Evolutionary conservation across 352 stramenopile genomes (phyloP).

Genomic region (Aphanomyces stellatus): DNA sequence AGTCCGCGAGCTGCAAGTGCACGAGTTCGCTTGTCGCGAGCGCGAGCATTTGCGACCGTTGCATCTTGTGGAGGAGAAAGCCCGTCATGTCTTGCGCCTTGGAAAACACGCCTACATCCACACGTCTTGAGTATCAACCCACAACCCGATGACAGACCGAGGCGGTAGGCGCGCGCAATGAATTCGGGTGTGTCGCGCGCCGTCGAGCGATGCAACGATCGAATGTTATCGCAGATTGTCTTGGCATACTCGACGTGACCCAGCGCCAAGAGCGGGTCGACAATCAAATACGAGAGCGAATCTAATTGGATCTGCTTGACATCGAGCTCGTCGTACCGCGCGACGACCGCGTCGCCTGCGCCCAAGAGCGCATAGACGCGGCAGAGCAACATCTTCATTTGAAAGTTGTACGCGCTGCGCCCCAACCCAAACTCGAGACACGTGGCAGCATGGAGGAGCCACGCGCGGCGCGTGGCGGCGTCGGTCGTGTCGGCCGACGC

Average conservation of each 20-base stretch:
- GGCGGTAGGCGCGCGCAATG: slow-evolving; percentile 63
- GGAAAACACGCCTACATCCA: slow-evolving; percentile 44
- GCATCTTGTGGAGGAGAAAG: slow-evolving; percentile 68
- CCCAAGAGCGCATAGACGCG: slow-evolving; percentile 69
- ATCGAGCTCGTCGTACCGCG: slow-evolving; percentile 62
- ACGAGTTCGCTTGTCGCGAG: slow-evolving; percentile 49
- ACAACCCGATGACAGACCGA: slow-evolving; percentile 25
- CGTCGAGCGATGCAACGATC: slow-evolving; percentile 43
- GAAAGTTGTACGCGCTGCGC: slow-evolving; percentile 83
- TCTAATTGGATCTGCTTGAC: slow-evolving; percentile 83
- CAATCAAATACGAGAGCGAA: slow-evolving; percentile 73
- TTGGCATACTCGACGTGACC: slow-evolving; percentile 47
- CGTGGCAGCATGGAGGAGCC: slow-evolving; percentile 43
- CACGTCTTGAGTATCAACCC: background rate
- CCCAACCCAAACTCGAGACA: slow-evolving; percentile 67
- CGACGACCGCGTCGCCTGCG: slow-evolving; percentile 52
- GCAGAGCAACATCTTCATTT: slow-evolving; percentile 83
- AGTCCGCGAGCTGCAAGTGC: slow-evolving; percentile 47
- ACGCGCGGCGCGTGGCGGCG: background rate
- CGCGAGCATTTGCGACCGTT: slow-evolving; percentile 61
- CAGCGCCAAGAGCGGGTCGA: slow-evolving; percentile 68
- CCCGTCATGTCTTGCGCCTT: slow-evolving; percentile 77
- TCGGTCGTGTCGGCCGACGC: slow-evolving; percentile 20
- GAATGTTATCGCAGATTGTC: slow-evolving; percentile 40
- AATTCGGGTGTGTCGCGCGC: slow-evolving; percentile 67